These are phyloP conservation scores for Nicotiana benthamiana DNA, from an alignment of 257 asterid genomes.

Conservation along the genomic window DNA sequence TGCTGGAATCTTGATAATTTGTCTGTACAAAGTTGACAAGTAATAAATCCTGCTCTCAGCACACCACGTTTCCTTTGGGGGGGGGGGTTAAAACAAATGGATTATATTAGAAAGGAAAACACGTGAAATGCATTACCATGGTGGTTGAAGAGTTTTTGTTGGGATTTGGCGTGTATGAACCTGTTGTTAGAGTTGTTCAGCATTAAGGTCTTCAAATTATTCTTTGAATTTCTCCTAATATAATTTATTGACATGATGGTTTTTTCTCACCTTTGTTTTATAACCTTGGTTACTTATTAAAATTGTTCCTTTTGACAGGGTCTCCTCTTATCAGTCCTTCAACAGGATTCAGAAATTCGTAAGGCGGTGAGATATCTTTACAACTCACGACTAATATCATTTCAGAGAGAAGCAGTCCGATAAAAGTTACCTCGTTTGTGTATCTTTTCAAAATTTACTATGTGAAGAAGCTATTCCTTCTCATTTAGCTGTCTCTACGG, in stretches of 20 bases:
- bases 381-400: slow-evolving; percentile 8
- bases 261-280: not conserved
- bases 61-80: not conserved
- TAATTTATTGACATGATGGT: not conserved
- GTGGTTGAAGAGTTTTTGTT: not conserved
- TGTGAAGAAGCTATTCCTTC: not conserved
- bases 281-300: not conserved
- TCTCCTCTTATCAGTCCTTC: slow-evolving; percentile 75
- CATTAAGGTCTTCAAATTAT: not conserved
- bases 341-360: slow-evolving; percentile 82
- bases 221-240: not conserved
- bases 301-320: slow-evolving; percentile 49
- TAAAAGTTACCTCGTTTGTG: not conserved
- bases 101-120: not conserved
- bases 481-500: not conserved
- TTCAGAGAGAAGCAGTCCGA: not conserved
- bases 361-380: slow-evolving; percentile 60
- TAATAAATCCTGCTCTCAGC: not conserved
- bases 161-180: not conserved
- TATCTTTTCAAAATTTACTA: not conserved
- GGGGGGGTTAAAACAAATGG: not conserved
- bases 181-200: not conserved
- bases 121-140: not conserved
- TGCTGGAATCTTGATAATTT: not conserved
- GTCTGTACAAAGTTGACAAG: not conserved